These are phyloP conservation scores for Lolium perenne DNA, from an alignment of 176 grass and related monocot genomes.

Conservation along the genomic window DNA sequence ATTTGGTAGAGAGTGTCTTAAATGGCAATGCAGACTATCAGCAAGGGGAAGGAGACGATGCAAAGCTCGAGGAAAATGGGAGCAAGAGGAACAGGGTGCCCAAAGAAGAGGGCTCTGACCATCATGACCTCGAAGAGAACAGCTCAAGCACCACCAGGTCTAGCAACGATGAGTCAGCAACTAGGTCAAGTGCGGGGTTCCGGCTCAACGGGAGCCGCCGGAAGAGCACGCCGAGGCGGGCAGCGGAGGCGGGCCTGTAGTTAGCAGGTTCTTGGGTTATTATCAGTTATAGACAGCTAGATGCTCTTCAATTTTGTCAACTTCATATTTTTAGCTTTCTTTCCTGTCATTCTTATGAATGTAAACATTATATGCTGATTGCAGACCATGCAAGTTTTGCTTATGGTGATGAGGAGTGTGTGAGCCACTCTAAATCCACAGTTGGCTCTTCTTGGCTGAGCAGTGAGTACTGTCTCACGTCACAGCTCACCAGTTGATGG, in stretches of 20 bases:
- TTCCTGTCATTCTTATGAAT: not conserved
- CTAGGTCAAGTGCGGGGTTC: constrained; percentile 48
- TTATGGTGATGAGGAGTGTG: constrained; percentile 13
- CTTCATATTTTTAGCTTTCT: not conserved
- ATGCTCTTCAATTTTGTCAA: constrained; percentile 57
- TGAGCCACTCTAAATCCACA: not conserved
- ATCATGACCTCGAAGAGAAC: constrained; percentile 51
- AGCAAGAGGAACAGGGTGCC: constrained; percentile 66
- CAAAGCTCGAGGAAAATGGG: constrained; percentile 45
- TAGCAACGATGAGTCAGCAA: constrained; percentile 50
- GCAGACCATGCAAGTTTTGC: constrained; percentile 40
- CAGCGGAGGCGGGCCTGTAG: constrained; percentile 68
- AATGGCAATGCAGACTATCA: constrained; percentile 46
- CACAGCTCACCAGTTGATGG: no score
- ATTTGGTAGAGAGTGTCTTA: constrained; percentile 31
- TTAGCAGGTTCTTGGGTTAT: not conserved
- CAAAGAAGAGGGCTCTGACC: constrained; percentile 50
- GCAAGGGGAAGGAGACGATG: constrained; percentile 36
- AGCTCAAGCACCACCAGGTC: constrained; percentile 48
- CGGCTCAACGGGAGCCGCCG: constrained; percentile 63
- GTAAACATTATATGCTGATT: constrained; percentile 42
- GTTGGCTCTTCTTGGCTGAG: constrained; percentile 22
- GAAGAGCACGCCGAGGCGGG: constrained; percentile 72
- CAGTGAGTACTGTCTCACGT: not conserved
- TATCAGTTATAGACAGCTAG: constrained; percentile 41